Evolutionary conservation across 495 filamentous ascomycete genomes (phyloP).

Genomic region (Schizothecium vesticola): DNA sequence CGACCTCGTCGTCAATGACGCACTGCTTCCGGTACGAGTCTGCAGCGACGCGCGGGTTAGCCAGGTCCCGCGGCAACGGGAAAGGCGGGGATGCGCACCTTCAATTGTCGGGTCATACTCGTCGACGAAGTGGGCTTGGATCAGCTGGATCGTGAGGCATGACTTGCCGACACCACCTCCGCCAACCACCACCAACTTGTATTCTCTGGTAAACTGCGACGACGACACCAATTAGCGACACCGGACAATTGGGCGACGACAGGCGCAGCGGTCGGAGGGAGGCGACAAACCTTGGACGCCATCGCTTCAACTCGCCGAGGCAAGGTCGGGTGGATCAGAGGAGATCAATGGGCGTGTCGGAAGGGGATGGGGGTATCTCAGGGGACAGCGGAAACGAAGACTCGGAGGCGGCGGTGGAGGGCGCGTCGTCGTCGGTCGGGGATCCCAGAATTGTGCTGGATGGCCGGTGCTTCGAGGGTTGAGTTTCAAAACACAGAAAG

Average conservation of each 20-base stretch:
- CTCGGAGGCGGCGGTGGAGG: not conserved
- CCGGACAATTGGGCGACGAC: not conserved
- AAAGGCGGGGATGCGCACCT: conserved; percentile 53
- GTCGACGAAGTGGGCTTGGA: conserved; percentile 98
- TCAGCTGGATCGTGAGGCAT: conserved; percentile 97
- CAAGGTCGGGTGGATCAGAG: not conserved
- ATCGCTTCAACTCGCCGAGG: conserved; percentile 23
- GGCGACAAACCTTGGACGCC: conserved; percentile 41
- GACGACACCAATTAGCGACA: not conserved
- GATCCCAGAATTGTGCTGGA: not conserved
- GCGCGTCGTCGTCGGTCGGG: conserved; percentile 9
- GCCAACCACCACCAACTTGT: conserved; percentile 97
- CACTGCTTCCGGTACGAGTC: conserved; percentile 99
- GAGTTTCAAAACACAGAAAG: conserved; percentile 10
- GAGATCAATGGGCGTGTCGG: not conserved
- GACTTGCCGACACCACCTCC: conserved; percentile 99
- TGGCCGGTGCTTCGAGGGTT: not conserved
- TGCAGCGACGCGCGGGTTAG: conserved; percentile 33
- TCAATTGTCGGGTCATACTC: conserved; percentile 99
- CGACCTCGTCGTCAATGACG: conserved; percentile 95
- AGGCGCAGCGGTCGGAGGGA: not conserved
- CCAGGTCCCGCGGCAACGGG: not conserved
- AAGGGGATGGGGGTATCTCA: not conserved
- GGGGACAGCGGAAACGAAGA: not conserved
- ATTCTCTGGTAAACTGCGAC: conserved; percentile 90